Percentiles rank a stretch among this genome's conserved stretches.
Conservation (phyloP, 805 yeast species). For the Metschnikowia amazonensis region DNA sequence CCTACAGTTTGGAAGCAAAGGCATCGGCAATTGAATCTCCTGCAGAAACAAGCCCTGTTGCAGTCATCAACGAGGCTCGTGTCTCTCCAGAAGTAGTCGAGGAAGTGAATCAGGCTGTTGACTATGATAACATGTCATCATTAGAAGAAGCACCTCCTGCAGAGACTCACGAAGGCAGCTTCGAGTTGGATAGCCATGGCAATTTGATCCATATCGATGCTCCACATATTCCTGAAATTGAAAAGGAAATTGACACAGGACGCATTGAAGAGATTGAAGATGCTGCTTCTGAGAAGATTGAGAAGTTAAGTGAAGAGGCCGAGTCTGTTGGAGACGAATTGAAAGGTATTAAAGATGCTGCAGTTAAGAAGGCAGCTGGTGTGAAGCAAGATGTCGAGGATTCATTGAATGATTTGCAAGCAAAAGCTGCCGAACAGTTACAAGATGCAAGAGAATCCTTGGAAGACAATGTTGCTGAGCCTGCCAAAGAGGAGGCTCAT, state of each 20-base stretch:
- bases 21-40: conserved; percentile 5
- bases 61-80: conserved; percentile 12
- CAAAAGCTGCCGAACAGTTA: background rate
- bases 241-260: conserved; percentile 7
- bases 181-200: conserved; percentile 12
- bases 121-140: background rate
- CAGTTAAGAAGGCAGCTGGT: conserved; percentile 2
- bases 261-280: conserved; percentile 2
- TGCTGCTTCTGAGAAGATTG: background rate
- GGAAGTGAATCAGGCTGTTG: conserved; percentile 2
- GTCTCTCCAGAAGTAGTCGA: conserved; percentile 10
- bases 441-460: conserved; percentile 1
- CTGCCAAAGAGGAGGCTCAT: background rate
- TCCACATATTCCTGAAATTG: conserved; percentile 16
- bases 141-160: conserved; percentile 17
- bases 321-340: background rate
- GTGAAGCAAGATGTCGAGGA: conserved; percentile 6
- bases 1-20: conserved; percentile 7
- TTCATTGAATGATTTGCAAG: background rate
- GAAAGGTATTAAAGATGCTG: conserved; percentile 4
- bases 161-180: conserved; percentile 15
- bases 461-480: conserved; percentile 1
- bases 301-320: background rate
- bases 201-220: conserved; percentile 8
- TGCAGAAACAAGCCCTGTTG: conserved; percentile 7